Conservation (phyloP, 805 yeast genomes). For the Yarrowia bubula region DNA sequence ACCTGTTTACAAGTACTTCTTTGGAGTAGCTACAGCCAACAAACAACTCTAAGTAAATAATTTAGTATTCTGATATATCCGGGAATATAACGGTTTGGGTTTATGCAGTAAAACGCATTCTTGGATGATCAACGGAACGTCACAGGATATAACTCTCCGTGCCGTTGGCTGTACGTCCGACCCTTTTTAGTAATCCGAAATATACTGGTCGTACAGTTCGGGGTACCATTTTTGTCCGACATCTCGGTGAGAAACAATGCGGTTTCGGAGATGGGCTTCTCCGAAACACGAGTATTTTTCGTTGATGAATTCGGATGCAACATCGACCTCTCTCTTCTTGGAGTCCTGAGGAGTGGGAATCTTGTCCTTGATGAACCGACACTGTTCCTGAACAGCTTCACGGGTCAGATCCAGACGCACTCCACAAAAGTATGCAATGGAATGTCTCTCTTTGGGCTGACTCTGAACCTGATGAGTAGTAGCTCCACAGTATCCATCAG, state of each 20-base stretch:
- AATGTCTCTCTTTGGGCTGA: conserved; percentile 43
- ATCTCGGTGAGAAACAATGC: conserved; percentile 44
- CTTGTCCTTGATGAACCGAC: conserved; percentile 33
- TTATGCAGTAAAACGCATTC: too few species aligned
- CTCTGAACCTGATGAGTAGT: conserved; percentile 55
- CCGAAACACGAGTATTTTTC: conserved; percentile 41
- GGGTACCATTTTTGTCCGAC: conserved; percentile 45
- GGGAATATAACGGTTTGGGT: too few species aligned
- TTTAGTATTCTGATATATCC: not conserved
- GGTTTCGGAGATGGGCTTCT: conserved; percentile 44
- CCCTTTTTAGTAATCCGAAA: conserved; percentile 26
- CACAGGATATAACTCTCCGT: too few species aligned
- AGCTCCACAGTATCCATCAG: conserved; percentile 58
- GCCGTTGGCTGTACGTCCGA: not conserved
- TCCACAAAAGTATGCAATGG: conserved; percentile 50
- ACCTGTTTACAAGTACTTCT: too few species aligned
- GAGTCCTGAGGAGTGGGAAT: conserved; percentile 37
- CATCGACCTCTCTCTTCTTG: conserved; percentile 36
- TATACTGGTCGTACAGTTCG: conserved; percentile 37
- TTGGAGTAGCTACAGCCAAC: too few species aligned
- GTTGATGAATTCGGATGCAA: conserved; percentile 38
- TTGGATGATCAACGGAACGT: too few species aligned
- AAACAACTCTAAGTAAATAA: not conserved
- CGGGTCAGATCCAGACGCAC: conserved; percentile 39
- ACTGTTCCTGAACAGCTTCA: conserved; percentile 35